These are phyloP conservation scores for Coniochaeta ligniaria DNA, from an alignment of 2,329 filamentous ascomycete species.

Conservation along the genomic window DNA sequence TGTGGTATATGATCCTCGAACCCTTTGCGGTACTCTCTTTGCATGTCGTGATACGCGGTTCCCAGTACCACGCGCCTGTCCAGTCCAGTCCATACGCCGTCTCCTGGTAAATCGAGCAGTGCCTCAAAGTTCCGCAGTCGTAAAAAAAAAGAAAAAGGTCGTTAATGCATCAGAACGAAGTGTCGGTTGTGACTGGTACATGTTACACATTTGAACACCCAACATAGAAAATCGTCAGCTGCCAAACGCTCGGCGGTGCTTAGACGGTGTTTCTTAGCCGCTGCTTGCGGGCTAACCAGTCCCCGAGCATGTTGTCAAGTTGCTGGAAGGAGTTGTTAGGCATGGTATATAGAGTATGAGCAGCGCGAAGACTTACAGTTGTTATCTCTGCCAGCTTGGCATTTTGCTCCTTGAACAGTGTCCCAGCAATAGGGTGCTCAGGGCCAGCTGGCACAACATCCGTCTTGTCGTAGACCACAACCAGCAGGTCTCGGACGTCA, in stretches of 20 bases:
- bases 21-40: neutral
- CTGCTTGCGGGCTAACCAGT: slow-evolving; percentile 70
- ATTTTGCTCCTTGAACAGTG: slow-evolving; percentile 81
- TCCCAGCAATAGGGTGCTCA: slow-evolving; percentile 79
- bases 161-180: slow-evolving; percentile 2
- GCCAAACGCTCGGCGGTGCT: neutral
- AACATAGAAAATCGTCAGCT: neutral
- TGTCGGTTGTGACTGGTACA: neutral
- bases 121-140: neutral
- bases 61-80: neutral
- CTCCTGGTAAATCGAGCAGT: neutral
- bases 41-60: neutral
- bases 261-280: slow-evolving; percentile 46
- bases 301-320: slow-evolving; percentile 79
- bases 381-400: slow-evolving; percentile 82
- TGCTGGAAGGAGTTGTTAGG: slow-evolving; percentile 36
- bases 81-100: neutral
- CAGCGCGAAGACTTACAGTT: slow-evolving; percentile 41
- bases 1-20: neutral
- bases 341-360: neutral
- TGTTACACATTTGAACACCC: neutral
- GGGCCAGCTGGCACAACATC: slow-evolving; percentile 69
- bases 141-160: neutral
- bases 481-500: slow-evolving; percentile 81
- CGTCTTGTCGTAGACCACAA: slow-evolving; percentile 88